Percentiles rank a stretch among this genome's conserved stretches.
These are phyloP conservation scores for Boletus pseudopeckii DNA, from an alignment of 768 basidiomycete genomes.

Conservation along the genomic window DNA sequence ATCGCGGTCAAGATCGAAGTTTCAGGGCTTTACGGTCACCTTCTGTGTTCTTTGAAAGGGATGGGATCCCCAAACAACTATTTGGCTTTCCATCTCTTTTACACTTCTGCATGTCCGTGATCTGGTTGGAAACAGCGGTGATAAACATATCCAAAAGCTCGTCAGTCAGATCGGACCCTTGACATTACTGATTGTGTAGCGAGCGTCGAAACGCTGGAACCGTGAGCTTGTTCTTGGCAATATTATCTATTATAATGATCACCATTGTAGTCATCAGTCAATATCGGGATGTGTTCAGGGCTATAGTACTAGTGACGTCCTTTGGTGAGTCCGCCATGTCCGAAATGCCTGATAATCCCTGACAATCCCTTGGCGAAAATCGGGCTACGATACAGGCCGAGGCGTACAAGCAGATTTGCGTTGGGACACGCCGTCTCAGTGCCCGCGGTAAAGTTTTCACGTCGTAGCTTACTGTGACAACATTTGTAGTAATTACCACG, in stretches of 20 bases:
- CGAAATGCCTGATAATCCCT: slow-evolving; percentile 46
- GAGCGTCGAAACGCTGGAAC: no score
- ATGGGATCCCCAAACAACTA: slow-evolving; percentile 24
- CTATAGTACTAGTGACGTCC: slow-evolving; percentile 57
- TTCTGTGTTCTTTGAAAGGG: slow-evolving; percentile 33
- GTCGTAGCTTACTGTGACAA: no score
- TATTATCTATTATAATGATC: no score
- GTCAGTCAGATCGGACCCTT: slow-evolving; percentile 54
- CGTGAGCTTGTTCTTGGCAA: no score
- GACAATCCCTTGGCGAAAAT: no score
- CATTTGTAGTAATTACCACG: no score
- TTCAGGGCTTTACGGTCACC: slow-evolving; percentile 40
- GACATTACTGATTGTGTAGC: slow-evolving; percentile 62
- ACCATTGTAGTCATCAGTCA: slow-evolving; percentile 50
- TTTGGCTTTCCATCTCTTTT: slow-evolving; percentile 32
- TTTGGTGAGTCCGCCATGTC: slow-evolving; percentile 44
- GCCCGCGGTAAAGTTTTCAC: no score
- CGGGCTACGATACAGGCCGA: no score
- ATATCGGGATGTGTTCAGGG: slow-evolving; percentile 46
- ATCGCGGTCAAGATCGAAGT: slow-evolving; percentile 35
- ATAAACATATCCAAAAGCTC: slow-evolving; percentile 40
- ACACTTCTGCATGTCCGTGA: slow-evolving; percentile 25
- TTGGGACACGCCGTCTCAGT: no score
- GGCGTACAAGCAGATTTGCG: no score
- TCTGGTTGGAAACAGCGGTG: slow-evolving; percentile 16